Evolutionary conservation across 495 filamentous ascomycete species (phyloP).

Genomic region (Penicillium macrosclerotiorum): DNA sequence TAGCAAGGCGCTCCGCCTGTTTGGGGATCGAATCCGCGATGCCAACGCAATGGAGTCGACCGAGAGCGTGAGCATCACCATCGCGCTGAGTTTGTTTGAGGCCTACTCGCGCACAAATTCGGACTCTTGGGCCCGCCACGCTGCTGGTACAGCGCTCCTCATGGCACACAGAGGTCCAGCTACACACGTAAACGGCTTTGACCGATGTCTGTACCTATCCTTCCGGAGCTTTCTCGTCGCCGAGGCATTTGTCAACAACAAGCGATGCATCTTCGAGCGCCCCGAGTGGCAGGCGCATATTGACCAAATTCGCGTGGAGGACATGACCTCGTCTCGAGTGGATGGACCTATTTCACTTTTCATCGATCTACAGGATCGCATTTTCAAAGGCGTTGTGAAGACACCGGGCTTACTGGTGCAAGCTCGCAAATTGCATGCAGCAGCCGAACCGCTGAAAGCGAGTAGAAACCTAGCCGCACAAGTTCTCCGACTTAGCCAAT

Average conservation of each 20-base stretch:
- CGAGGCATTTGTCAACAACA: conserved; percentile 23
- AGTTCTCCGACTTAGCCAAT: conserved; percentile 3
- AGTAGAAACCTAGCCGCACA: background rate
- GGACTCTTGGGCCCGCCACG: conserved; percentile 31
- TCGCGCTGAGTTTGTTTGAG: conserved; percentile 30
- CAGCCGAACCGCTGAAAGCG: background rate
- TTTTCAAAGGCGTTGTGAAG: conserved; percentile 23
- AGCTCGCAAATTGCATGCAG: conserved; percentile 7
- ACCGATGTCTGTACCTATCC: conserved; percentile 25
- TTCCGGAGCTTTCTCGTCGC: conserved; percentile 31
- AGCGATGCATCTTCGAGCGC: conserved; percentile 22
- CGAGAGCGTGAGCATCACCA: conserved; percentile 28
- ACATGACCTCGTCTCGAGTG: conserved; percentile 16
- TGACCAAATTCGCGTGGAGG: conserved; percentile 21
- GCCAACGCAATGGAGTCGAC: conserved; percentile 13
- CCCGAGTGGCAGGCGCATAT: conserved; percentile 31
- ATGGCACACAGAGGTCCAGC: conserved; percentile 30
- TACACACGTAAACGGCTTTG: conserved; percentile 28
- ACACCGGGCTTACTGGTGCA: conserved; percentile 18
- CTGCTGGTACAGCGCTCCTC: conserved; percentile 27
- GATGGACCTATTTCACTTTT: conserved; percentile 16
- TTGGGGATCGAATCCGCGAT: conserved; percentile 25
- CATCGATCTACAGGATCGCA: conserved; percentile 23
- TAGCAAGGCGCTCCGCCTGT: conserved; percentile 29
- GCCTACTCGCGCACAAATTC: conserved; percentile 26